Conservation (phyloP, 768 basidiomycete species). For the Tephrocybe sp. region DNA sequence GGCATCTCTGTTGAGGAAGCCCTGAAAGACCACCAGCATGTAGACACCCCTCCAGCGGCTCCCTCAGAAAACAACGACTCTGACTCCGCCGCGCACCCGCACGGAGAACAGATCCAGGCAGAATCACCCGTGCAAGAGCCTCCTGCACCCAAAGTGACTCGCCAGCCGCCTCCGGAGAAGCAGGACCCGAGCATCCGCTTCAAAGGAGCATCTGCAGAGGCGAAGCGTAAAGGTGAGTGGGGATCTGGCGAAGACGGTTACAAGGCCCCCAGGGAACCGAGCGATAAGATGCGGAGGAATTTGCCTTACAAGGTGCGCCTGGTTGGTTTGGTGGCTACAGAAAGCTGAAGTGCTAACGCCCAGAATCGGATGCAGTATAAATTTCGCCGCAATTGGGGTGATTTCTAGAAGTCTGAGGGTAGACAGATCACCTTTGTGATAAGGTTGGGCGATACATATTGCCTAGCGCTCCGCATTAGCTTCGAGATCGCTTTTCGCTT, state of each 20-base stretch:
- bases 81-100: slow-evolving; percentile 26
- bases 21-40: slow-evolving; percentile 47
- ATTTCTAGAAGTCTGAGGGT: slow-evolving; percentile 65
- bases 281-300: slow-evolving; percentile 81
- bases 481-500: neutral
- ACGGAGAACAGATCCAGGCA: slow-evolving; percentile 31
- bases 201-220: slow-evolving; percentile 52
- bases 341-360: slow-evolving; percentile 40
- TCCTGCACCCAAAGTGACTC: slow-evolving; percentile 47
- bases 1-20: slow-evolving; percentile 79
- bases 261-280: slow-evolving; percentile 65
- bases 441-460: no score
- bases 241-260: slow-evolving; percentile 71
- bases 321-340: slow-evolving; percentile 2
- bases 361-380: slow-evolving; percentile 79
- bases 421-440: no score
- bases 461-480: neutral
- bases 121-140: slow-evolving; percentile 24
- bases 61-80: slow-evolving; percentile 5
- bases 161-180: slow-evolving; percentile 63
- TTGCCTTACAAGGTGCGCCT: slow-evolving; percentile 80
- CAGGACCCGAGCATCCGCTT: slow-evolving; percentile 65
- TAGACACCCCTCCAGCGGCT: slow-evolving; percentile 11
- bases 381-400: slow-evolving; percentile 85
- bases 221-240: slow-evolving; percentile 60